phyloP scores from a whole-genome alignment of 2,329 filamentous ascomycete genomes.

The Chaetomium sp. region DNA sequence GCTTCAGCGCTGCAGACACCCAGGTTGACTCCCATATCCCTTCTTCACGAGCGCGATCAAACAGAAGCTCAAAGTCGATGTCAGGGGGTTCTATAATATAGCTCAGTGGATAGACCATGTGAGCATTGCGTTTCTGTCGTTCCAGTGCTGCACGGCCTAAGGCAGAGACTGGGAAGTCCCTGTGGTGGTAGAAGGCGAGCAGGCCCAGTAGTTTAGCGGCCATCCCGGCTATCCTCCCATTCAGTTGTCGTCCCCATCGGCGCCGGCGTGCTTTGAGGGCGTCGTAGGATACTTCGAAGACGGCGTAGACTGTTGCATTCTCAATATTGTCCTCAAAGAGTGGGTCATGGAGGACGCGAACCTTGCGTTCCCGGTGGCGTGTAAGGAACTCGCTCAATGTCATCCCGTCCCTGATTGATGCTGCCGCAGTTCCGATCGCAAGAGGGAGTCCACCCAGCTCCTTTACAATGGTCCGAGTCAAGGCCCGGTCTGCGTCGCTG shows the following conservation, averaged over 20 bases:
- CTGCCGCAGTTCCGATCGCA: conserved; percentile 26
- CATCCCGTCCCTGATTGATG: conserved; percentile 10
- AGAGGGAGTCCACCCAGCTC: conserved; percentile 26
- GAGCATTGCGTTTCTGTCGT: neutral
- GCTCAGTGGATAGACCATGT: too few species aligned
- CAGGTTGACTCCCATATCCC: too few species aligned
- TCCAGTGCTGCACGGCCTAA: neutral
- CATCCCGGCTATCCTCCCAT: neutral
- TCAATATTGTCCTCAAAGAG: conserved; percentile 3
- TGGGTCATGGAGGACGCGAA: conserved; percentile 13
- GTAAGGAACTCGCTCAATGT: conserved; percentile 16
- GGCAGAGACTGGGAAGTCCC: neutral
- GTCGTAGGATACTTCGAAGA: conserved; percentile 7
- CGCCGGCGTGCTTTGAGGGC: neutral
- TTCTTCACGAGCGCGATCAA: too few species aligned
- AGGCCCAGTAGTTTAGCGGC: neutral
- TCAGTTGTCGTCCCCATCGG: neutral
- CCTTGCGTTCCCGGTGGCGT: conserved; percentile 8
- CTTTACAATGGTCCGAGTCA: conserved; percentile 13
- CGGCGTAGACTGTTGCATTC: conserved; percentile 9
- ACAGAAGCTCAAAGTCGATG: too few species aligned
- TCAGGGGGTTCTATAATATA: neutral
- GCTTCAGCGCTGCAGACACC: too few species aligned
- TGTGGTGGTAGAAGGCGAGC: conserved; percentile 8
- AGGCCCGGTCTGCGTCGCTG: neutral